Evolutionary conservation across 2,329 filamentous ascomycete species (phyloP).

Genomic region (Phialocephala sp.): DNA sequence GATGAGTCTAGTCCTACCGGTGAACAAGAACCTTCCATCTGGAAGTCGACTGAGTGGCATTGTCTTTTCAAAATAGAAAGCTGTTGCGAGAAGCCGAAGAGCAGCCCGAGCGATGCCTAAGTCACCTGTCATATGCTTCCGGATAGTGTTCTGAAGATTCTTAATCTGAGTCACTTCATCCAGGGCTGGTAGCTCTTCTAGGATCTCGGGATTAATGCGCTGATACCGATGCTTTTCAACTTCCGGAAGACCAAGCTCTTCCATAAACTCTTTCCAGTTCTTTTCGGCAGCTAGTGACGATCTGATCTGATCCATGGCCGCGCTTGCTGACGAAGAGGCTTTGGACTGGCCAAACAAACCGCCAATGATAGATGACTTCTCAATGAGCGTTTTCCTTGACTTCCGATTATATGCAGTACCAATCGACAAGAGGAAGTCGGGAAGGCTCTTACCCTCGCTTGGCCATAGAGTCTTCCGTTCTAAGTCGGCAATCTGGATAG

Average conservation of each 20-base stretch:
- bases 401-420: slow-evolving; percentile 8
- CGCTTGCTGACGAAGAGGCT: neutral
- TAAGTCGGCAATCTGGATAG: slow-evolving; percentile 1
- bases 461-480: slow-evolving; percentile 9
- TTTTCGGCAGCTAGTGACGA: neutral
- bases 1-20: neutral
- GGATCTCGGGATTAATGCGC: slow-evolving; percentile 1
- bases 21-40: slow-evolving; percentile 5
- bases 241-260: slow-evolving; percentile 4
- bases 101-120: neutral
- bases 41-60: neutral
- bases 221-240: neutral
- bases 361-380: slow-evolving; percentile 5
- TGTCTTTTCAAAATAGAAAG: slow-evolving; percentile 8
- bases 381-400: neutral
- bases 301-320: slow-evolving; percentile 5
- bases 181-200: neutral
- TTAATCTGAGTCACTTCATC: neutral
- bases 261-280: slow-evolving; percentile 2
- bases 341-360: slow-evolving; percentile 1
- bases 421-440: slow-evolving; percentile 5
- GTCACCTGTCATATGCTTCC: slow-evolving; percentile 6
- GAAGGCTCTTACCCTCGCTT: neutral
- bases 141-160: neutral
- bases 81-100: neutral